Evolutionary conservation across 2,329 filamentous ascomycete genomes (phyloP).

Genomic region (Rugonectria rugulosa): DNA sequence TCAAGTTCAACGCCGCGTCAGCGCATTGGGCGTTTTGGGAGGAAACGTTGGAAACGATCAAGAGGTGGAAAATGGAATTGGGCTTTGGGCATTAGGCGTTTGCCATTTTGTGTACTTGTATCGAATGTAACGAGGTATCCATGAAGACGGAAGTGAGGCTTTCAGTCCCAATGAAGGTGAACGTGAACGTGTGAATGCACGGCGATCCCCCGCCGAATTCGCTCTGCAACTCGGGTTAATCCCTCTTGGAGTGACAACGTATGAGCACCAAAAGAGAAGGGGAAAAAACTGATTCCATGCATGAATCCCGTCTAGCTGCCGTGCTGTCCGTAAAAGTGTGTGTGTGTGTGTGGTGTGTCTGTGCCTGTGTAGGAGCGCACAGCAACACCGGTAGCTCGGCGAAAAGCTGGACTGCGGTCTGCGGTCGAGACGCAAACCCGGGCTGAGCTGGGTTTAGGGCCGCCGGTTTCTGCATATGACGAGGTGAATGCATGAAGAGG

Average conservation of each 20-base stretch:
- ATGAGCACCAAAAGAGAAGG: neutral
- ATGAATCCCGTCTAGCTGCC: neutral
- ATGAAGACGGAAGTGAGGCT: too few relatives aligned
- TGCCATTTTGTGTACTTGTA: too few relatives aligned
- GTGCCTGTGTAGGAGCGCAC: neutral
- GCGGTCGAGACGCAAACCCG: too few relatives aligned
- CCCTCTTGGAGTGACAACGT: too few relatives aligned
- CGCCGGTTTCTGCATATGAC: slow-evolving; percentile 10
- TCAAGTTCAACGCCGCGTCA: slow-evolving; percentile 10
- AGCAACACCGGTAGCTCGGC: neutral
- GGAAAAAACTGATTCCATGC: neutral
- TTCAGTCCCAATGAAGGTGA: too few relatives aligned
- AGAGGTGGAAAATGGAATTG: neutral
- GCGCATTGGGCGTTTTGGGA: neutral
- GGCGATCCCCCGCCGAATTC: too few relatives aligned
- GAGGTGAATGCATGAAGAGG: slow-evolving; percentile 8
- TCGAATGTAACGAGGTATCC: too few relatives aligned
- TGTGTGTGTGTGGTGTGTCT: neutral
- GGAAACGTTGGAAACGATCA: neutral
- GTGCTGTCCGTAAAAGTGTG: neutral
- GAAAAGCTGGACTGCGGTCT: neutral
- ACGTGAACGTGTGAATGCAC: too few relatives aligned
- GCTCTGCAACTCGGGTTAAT: too few relatives aligned
- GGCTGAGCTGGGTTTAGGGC: slow-evolving; percentile 12
- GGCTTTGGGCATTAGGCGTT: too few relatives aligned